Base-by-base conservation (phyloP, 805 yeast genomes). In the Ogataea neopini region DNA sequence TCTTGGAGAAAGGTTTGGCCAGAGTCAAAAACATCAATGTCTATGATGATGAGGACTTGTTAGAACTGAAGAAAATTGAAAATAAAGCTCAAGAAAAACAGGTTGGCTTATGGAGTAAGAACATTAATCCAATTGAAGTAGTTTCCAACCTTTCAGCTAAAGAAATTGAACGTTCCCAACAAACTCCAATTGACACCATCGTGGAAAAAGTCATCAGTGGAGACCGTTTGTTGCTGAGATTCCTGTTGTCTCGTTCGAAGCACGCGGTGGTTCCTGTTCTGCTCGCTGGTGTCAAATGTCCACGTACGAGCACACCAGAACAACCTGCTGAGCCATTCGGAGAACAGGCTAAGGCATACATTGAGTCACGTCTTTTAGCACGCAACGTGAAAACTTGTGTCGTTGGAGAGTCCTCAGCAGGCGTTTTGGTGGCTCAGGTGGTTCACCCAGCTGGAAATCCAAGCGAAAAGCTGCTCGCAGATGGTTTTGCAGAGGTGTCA, bases 181-280 rank as follows among this genome's bases (percentile, higher is more conserved):
- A 58, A 13, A 46, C 64, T n/a, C 79, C 82, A 20, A 64, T 79
- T 41, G 66, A 73, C 14, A 74, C 87, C 26, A 76, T 88, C 47
- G 84, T 88, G 20, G 96, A 88, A 66, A 81, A 77, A 58, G 94
- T 84, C 26, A 74, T 87, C 49, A 71, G 83, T 52, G 96, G 96
- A 41, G 96, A 88, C 67, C 71, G 96, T 40, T 65, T 88, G n/a
- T 69, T 84, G 32, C 77, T 80, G 10, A 77, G 95, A 34, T 63
- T 81, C 10, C 58, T 79, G 40, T 67, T 79, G 25, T 71, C 70
- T 48, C 67, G 72, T 40, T 66, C 67, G n/a, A 65, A 66, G 34
- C 94, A 86, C 50, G 77, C 75, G 35, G 74, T 78, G 23, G 70
- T 81, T 23, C 83, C 84, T 9, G 76, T 84, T 25, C 62, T 84